Evolutionary conservation across 495 filamentous ascomycete species (phyloP), one percentile per base, ranked within the genome.

Genomic region (Penicillium lagena): DNA sequence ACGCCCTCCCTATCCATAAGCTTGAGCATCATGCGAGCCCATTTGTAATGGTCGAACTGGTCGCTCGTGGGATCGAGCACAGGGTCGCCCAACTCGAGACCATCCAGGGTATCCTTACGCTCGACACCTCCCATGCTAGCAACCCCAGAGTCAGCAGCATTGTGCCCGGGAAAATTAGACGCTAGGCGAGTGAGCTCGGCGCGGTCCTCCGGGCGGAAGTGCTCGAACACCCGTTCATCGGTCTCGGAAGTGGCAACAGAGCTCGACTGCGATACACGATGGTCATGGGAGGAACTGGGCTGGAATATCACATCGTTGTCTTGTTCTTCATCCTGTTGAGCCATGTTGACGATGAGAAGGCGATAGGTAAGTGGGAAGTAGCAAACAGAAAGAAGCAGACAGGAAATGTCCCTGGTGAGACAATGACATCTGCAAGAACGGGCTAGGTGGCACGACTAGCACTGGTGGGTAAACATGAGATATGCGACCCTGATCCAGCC

Each of bases 21-120:
- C 40, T 59, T 63, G 37, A 73, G 47, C 47, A 62, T 60, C 71
- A 73, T 72, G 54, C 77, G 57, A 14, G 70, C 66, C 79, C 79
- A 84, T 45, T 76, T 69, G 40, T 79, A 69, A 7, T 78, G 70
- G 44, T 78, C 70, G 57, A 84, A 84, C 45, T 81, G 65, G 1
- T 65, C 63, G 35, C 68, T 70, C 15, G 63, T 68, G 8, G 79
- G 79, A 58, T 84, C 75, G n/a, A 82, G 59, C 7, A 70, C 62
- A 0, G 78, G 73, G 49, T 78, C 76, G 7, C 71, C 64, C 31
- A 70, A 39, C 22, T 63, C 54, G 22, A 77, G 34, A 39, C 57
- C 66, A 22, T 68, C 68, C 12, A 75, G 37, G 9, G 72, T 77
- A 50, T 75, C 70, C 41, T 54, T 66, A 13, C 66, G 58, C 40